Evolutionary conservation across 768 basidiomycete genomes (phyloP).

Genomic region (Phlebiopsis gigantea): DNA sequence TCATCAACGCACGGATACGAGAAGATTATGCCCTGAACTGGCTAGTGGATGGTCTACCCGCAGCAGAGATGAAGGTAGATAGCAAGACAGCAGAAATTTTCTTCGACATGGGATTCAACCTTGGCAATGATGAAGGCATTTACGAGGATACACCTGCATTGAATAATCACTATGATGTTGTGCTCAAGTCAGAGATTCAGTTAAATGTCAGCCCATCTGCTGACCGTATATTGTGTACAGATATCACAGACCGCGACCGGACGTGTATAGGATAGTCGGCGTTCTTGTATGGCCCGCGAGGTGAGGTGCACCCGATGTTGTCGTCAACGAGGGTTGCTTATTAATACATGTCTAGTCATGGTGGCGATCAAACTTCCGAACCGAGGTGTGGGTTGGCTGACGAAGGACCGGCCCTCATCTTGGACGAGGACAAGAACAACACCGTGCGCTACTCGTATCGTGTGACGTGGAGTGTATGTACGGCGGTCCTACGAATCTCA

Average conservation of each 20-base stretch:
- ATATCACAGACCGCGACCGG: constrained; percentile 70
- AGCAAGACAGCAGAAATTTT: constrained; percentile 75
- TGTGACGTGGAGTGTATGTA: constrained; percentile 77
- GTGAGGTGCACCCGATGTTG: constrained; percentile 20
- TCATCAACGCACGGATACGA: constrained; percentile 86
- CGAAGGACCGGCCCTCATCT: constrained; percentile 39
- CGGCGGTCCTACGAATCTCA: background rate
- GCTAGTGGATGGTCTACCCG: constrained; percentile 91
- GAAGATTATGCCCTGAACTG: constrained; percentile 95
- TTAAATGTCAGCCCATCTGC: background rate
- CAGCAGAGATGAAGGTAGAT: constrained; percentile 89
- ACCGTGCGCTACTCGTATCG: constrained; percentile 82
- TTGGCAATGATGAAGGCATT: constrained; percentile 66
- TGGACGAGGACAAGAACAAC: constrained; percentile 58
- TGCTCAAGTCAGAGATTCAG: constrained; percentile 49
- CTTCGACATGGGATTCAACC: constrained; percentile 91
- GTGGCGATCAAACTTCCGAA: constrained; percentile 47
- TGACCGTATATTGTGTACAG: constrained; percentile 34
- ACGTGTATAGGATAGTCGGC: constrained; percentile 83
- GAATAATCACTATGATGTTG: constrained; percentile 92
- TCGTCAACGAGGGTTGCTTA: background rate
- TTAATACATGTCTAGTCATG: constrained; percentile 41
- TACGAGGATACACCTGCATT: constrained; percentile 59
- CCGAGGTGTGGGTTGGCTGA: constrained; percentile 46
- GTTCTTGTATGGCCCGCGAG: constrained; percentile 79